These are phyloP conservation scores for Stropharia rugosoannulata DNA, from an alignment of 768 basidiomycete species.

Conservation along the genomic window DNA sequence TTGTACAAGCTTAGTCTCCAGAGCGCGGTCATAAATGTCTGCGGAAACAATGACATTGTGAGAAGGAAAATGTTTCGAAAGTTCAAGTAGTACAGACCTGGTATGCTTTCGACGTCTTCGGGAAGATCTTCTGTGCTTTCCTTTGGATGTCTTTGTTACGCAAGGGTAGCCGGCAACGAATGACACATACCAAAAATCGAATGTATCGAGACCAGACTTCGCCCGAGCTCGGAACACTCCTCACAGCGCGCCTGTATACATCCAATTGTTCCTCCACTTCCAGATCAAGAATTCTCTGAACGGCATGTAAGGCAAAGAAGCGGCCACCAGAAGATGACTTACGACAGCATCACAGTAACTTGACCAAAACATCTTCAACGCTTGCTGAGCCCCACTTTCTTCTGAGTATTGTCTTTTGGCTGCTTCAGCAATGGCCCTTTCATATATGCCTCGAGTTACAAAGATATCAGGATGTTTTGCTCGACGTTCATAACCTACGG, in stretches of 20 bases:
- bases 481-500: constrained; percentile 62
- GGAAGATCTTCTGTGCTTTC: constrained; percentile 38
- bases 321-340: constrained; percentile 17
- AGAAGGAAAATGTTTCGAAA: not conserved
- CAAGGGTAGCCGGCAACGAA: not conserved
- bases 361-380: constrained; percentile 67
- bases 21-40: constrained; percentile 61
- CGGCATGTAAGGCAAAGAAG: not conserved
- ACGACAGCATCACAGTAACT: constrained; percentile 75
- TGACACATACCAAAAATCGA: constrained; percentile 52
- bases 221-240: constrained; percentile 76
- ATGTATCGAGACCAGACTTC: constrained; percentile 81
- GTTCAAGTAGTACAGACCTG: constrained; percentile 23
- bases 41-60: not conserved
- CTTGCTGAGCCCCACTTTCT: constrained; percentile 56
- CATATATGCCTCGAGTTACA: constrained; percentile 59
- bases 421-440: constrained; percentile 75
- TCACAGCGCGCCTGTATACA: constrained; percentile 55
- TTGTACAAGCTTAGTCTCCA: constrained; percentile 53
- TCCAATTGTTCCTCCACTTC: constrained; percentile 40
- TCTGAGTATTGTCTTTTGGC: constrained; percentile 56
- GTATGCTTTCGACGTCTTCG: constrained; percentile 28
- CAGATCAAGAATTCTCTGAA: constrained; percentile 46
- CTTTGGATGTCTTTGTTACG: constrained; percentile 23
- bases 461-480: constrained; percentile 58